Percentiles rank a stretch among this genome's conserved stretches.
Evolutionary conservation across 352 stramenopile genomes (phyloP).

Genomic region (Hyphochytrium catenoides): DNA sequence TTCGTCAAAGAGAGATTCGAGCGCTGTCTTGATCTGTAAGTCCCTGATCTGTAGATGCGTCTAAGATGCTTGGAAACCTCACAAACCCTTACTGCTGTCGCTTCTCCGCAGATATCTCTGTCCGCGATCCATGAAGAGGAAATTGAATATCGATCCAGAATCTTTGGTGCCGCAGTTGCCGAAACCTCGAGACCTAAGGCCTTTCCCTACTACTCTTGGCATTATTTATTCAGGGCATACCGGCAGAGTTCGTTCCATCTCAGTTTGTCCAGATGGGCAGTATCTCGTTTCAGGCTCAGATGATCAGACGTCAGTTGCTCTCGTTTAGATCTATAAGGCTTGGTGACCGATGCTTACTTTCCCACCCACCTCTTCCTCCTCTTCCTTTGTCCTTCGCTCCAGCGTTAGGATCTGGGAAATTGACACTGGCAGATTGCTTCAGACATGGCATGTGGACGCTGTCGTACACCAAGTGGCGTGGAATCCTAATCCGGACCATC

Average conservation of each 20-base stretch:
- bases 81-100: slow-evolving; percentile 1
- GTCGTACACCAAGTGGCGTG: slow-evolving; percentile 79
- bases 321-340: background rate
- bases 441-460: slow-evolving; percentile 67
- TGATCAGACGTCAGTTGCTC: slow-evolving; percentile 50
- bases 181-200: slow-evolving; percentile 83
- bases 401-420: slow-evolving; percentile 89
- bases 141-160: slow-evolving; percentile 95
- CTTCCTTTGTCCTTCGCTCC: no score
- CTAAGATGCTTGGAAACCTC: no score
- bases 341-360: no score
- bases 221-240: slow-evolving; percentile 65
- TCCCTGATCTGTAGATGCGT: no score
- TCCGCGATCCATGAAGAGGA: slow-evolving; percentile 74
- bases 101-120: slow-evolving; percentile 27
- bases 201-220: slow-evolving; percentile 87
- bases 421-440: slow-evolving; percentile 70
- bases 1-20: slow-evolving; percentile 98
- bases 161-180: slow-evolving; percentile 86
- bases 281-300: slow-evolving; percentile 86
- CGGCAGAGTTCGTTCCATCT: slow-evolving; percentile 71
- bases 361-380: no score
- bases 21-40: slow-evolving; percentile 96
- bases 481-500: slow-evolving; percentile 88
- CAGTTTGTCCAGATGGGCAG: slow-evolving; percentile 84